These are phyloP conservation scores for Naganishia onofrii DNA, from an alignment of 768 basidiomycete genomes.

Conservation along the genomic window DNA sequence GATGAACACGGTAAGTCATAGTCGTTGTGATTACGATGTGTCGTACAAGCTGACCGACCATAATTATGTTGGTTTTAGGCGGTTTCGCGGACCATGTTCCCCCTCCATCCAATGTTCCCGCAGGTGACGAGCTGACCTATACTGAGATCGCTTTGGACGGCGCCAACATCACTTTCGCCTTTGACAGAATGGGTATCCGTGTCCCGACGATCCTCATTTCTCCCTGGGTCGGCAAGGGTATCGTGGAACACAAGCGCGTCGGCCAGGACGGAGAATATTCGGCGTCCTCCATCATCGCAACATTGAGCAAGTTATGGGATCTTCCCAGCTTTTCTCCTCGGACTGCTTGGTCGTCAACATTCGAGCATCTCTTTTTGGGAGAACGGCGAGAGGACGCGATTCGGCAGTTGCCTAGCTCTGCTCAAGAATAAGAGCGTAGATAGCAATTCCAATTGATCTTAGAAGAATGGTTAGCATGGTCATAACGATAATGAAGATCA, in stretches of 20 bases:
- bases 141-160: conserved; percentile 45
- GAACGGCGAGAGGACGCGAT: conserved; percentile 6
- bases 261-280: conserved; percentile 15
- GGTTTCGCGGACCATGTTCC: conserved; percentile 53
- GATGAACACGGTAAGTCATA: conserved; percentile 40
- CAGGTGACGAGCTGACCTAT: conserved; percentile 46
- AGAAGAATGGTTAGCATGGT: not conserved
- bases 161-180: conserved; percentile 45
- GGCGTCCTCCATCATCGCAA: conserved; percentile 22
- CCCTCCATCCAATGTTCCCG: conserved; percentile 43
- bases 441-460: not conserved
- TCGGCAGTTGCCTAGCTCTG: conserved; percentile 6
- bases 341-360: conserved; percentile 24
- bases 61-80: conserved; percentile 30
- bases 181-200: conserved; percentile 44
- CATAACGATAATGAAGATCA: not conserved
- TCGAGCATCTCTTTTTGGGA: conserved; percentile 21
- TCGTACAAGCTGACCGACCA: not conserved
- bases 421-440: not conserved
- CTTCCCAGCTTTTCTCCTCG: conserved; percentile 18
- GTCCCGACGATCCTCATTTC: conserved; percentile 39
- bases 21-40: not conserved
- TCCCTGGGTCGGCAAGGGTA: conserved; percentile 20
- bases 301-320: conserved; percentile 16
- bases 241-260: conserved; percentile 15